phyloP scores from a whole-genome alignment of 2,329 filamentous ascomycete genomes.

The Trichoderma simmonsii region DNA sequence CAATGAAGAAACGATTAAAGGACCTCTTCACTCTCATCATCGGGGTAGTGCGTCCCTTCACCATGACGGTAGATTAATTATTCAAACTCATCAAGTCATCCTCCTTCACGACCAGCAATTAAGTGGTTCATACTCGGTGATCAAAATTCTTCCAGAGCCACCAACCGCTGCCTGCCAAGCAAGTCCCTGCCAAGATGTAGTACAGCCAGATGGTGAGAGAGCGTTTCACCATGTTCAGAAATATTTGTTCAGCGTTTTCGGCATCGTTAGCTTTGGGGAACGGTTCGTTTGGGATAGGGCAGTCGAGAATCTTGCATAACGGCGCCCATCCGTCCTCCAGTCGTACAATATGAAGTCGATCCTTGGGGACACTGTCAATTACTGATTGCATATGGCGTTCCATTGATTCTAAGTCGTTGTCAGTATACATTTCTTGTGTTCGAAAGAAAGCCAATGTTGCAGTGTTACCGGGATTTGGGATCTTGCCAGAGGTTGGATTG shows the following conservation, averaged over 20 bases:
- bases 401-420: background rate
- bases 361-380: constrained; percentile 19
- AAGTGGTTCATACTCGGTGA: background rate
- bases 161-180: background rate
- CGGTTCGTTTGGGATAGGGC: constrained; percentile 25
- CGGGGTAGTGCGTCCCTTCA: background rate
- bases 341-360: constrained; percentile 4
- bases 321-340: constrained; percentile 28
- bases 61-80: background rate
- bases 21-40: background rate
- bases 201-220: background rate
- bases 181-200: background rate
- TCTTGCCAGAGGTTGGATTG: background rate
- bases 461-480: background rate
- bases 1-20: background rate
- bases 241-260: background rate
- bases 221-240: background rate
- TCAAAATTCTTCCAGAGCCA: background rate
- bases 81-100: background rate
- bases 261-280: constrained; percentile 29
- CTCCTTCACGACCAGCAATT: background rate
- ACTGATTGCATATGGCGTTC: background rate
- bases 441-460: background rate
- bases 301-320: constrained; percentile 26
- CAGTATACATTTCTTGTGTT: background rate